phyloP scores from a whole-genome alignment of 805 yeast genomes.

The Cyberlindnera suaveolens region DNA sequence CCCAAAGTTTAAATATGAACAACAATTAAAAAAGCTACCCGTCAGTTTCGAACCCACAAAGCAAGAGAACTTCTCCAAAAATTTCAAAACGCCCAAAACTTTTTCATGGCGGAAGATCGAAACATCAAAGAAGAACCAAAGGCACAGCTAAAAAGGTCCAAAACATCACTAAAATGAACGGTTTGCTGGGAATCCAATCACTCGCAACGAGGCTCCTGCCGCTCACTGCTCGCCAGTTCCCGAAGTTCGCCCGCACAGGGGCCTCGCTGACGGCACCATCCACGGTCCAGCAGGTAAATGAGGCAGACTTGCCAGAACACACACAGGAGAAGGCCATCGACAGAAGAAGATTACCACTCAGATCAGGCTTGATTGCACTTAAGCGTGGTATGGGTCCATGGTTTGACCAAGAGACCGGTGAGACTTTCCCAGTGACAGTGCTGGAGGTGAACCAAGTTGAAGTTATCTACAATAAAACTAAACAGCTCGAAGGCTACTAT shows the following conservation, averaged over 20 bases:
- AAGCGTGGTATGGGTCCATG: constrained; percentile 90
- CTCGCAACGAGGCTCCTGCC: constrained; percentile 10
- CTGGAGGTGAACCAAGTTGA: constrained; percentile 84
- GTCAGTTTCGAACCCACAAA: no score
- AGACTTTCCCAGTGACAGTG: constrained; percentile 76
- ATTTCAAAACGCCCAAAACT: no score
- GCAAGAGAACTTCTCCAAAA: no score
- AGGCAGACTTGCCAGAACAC: constrained; percentile 51
- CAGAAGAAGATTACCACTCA: constrained; percentile 63
- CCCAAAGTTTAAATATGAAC: no score
- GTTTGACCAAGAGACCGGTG: constrained; percentile 62
- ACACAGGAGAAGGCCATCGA: constrained; percentile 62
- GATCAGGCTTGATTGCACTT: constrained; percentile 81
- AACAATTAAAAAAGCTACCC: no score
- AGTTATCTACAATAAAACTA: constrained; percentile 67
- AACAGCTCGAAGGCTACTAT: constrained; percentile 68
- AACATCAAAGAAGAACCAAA: not conserved
- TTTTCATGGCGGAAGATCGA: no score
- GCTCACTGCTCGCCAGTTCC: constrained; percentile 12
- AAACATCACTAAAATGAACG: constrained; percentile 7
- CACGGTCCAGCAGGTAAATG: constrained; percentile 21
- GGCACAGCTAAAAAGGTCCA: not conserved
- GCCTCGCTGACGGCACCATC: constrained; percentile 32
- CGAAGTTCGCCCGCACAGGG: constrained; percentile 26
- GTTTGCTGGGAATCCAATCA: constrained; percentile 9